Evolutionary conservation across 2,329 filamentous ascomycete genomes (phyloP), one percentile per base, ranked within the genome.

Genomic region (Teratosphaeria nubilosa): DNA sequence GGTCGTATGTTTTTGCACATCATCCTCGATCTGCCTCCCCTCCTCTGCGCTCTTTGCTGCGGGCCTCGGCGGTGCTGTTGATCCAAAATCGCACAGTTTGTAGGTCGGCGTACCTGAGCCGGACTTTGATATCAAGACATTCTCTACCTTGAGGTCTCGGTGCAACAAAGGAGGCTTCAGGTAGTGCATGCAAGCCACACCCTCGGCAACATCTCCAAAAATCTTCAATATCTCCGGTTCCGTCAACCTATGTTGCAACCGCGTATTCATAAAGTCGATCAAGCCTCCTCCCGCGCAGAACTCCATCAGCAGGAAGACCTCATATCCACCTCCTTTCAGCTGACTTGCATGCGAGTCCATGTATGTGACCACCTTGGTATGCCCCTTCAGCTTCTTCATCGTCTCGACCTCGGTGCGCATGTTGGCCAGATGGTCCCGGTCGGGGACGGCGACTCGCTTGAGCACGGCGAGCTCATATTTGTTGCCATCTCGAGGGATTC

Each of bases 181-280:
- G 74, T 99, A 99, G 76, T 99, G 94, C 94, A 99, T 99, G 73
- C 91, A 96, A 31, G 94, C 94, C 51, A 99, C 91, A 41, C 94
- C 94, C 76, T 97, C 92, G 53, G 91, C 88, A 57, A 96, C 90
- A 72, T 99, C 94, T 55, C 87, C 87, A 76, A 99, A 97, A 74
- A 99, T 97, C 77, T 91, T 88, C 67, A 99, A 78, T 66, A 99
- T 96, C 78, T 99, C 94, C 54, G 94, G 92, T 77, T 99, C 94
- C 37, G 92, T 99, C 74, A 99, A 80, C 55, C 94, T 88, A 73
- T 99, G 91, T 76, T 99, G 94, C 68, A 99, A 78, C 56, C 94
- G 85, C 37, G 94, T 99, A 76, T 99, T 99, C 94, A 99, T 99
- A 73, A 97, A 99, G 76, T 99, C 94, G 72, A 99, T 99, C 71